Percentiles rank a stretch among this genome's conserved stretches.
Conservation (phyloP, 2,329 filamentous ascomycete species). For the Cytospora paraplurivora region DNA sequence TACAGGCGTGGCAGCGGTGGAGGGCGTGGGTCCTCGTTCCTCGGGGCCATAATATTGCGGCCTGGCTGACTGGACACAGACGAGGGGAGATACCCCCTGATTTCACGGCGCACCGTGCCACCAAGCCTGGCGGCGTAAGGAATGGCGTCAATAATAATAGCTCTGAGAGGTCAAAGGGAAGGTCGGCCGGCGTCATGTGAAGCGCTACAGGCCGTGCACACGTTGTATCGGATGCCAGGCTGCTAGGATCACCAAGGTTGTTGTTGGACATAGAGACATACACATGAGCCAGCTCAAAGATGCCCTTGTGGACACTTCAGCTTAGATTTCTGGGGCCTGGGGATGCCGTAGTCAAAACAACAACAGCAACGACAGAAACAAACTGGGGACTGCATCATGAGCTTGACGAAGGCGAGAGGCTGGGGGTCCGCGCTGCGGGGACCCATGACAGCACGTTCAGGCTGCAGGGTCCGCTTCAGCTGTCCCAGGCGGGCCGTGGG, state of each 20-base stretch:
- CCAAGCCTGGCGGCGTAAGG: constrained; percentile 3
- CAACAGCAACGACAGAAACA: background rate
- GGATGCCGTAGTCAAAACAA: no score
- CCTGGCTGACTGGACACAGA: constrained; percentile 24
- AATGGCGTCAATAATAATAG: background rate
- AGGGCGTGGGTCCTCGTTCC: constrained; percentile 42
- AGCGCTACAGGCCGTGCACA: background rate
- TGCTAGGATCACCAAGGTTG: background rate
- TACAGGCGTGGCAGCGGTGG: constrained; percentile 49
- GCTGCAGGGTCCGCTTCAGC: background rate
- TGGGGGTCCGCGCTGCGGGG: background rate
- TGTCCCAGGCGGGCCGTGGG: no score
- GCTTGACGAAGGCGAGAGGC: background rate
- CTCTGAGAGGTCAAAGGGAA: background rate
- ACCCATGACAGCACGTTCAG: background rate
- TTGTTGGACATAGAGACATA: background rate
- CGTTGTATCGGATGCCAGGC: background rate
- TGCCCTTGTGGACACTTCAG: background rate
- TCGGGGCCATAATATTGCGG: constrained; percentile 39
- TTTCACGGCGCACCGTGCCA: constrained; percentile 9
- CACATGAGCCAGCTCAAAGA: background rate
- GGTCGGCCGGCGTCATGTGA: background rate
- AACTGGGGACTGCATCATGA: no score
- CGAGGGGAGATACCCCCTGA: background rate
- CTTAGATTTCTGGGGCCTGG: no score